Percentiles rank a stretch among this genome's conserved stretches.
phyloP scores from a whole-genome alignment of 345 rosid species.

The Citrus australasica region DNA sequence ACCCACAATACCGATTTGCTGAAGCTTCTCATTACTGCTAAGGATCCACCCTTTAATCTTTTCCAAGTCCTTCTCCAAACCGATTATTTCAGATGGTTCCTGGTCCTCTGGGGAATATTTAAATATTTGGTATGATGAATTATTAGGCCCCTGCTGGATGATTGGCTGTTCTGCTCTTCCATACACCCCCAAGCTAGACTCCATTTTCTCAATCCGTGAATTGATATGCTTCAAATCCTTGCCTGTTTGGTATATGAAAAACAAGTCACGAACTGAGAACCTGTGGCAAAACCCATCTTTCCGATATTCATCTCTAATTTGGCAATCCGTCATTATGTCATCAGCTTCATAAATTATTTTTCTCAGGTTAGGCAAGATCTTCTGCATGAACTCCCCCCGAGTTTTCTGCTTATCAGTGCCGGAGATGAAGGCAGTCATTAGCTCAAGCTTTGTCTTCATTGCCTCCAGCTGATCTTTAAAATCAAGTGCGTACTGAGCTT shows the following conservation, averaged over 20 bases:
- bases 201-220: constrained; percentile 6
- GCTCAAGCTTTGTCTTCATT: constrained; percentile 15
- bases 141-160: neutral
- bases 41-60: constrained; percentile 19
- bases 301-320: constrained; percentile 9
- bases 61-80: constrained; percentile 13
- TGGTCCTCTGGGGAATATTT: no score
- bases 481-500: neutral
- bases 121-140: no score
- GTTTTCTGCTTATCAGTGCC: constrained; percentile 11
- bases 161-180: neutral
- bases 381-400: neutral
- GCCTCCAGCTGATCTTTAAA: constrained; percentile 16
- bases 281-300: neutral
- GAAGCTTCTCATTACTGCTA: neutral
- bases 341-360: constrained; percentile 22
- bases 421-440: constrained; percentile 15
- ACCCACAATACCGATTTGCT: constrained; percentile 19
- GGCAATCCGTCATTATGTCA: constrained; percentile 21
- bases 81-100: neutral
- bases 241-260: constrained; percentile 3
- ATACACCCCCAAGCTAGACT: neutral
- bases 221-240: constrained; percentile 12
- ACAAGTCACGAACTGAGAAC: neutral
- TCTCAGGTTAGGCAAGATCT: constrained; percentile 8